A percentile compares a stretch with the other conserved stretches of the same genome.
Evolutionary conservation across 257 asterid species (phyloP).

Genomic region (Scutellaria minor): DNA sequence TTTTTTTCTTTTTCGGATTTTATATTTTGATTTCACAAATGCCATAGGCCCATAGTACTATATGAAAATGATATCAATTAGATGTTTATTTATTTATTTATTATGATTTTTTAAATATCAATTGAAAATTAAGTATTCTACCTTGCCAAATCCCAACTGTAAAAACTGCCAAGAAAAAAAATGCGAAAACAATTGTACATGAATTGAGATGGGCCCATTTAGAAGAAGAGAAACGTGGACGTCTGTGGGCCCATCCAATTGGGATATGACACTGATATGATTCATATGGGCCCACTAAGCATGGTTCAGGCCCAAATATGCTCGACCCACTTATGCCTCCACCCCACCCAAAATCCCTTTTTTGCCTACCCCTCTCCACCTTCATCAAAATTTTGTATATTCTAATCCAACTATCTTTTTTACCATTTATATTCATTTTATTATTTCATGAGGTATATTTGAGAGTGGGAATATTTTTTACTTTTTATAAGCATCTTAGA

Average conservation of each 20-base stretch:
- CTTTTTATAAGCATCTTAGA: constrained; percentile 18
- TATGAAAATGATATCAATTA: no score
- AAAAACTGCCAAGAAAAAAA: constrained; percentile 39
- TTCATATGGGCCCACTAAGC: constrained; percentile 61
- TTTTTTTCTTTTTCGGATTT: no score
- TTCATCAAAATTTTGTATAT: not conserved
- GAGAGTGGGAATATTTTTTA: constrained; percentile 21
- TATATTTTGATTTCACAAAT: no score
- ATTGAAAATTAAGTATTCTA: no score
- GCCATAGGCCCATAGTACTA: no score
- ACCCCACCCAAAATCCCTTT: constrained; percentile 27
- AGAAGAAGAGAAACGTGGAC: constrained; percentile 48
- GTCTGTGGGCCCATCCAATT: constrained; percentile 47
- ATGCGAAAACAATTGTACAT: not conserved
- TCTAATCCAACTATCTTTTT: constrained; percentile 16
- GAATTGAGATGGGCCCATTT: constrained; percentile 41
- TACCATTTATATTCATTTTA: not conserved
- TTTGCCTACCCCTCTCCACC: constrained; percentile 27
- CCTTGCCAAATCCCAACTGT: constrained; percentile 22
- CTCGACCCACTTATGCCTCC: constrained; percentile 55
- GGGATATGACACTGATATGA: constrained; percentile 45
- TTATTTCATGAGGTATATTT: constrained; percentile 6
- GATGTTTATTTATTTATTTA: no score
- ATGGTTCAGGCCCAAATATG: constrained; percentile 51
- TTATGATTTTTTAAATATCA: no score